phyloP scores from a whole-genome alignment of 768 basidiomycete genomes.

The Psilocybe cubensis region DNA sequence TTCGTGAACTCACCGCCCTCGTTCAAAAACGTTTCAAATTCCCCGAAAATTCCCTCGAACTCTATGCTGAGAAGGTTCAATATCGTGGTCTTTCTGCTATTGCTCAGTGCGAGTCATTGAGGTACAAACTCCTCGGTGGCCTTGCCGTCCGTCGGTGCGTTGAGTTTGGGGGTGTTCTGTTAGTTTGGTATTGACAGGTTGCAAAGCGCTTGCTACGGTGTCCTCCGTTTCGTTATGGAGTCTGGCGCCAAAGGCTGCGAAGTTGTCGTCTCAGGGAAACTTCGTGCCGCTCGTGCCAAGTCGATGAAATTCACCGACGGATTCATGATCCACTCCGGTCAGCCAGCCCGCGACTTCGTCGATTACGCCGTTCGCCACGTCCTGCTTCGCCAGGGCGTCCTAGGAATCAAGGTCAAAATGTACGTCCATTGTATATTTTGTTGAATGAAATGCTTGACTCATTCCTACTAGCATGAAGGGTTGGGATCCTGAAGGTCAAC shows the following conservation, averaged over 20 bases:
- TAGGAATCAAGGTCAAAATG: conserved; percentile 99
- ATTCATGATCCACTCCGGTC: conserved; percentile 99
- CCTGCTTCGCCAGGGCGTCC: conserved; percentile 96
- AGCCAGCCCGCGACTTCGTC: conserved; percentile 95
- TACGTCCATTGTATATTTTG: conserved; percentile 32
- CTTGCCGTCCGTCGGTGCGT: conserved; percentile 96
- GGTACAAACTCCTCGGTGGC: conserved; percentile 99
- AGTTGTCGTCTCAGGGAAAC: conserved; percentile 99
- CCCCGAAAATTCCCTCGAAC: conserved; percentile 97
- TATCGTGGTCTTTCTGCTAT: conserved; percentile 97
- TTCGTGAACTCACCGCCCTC: conserved; percentile 96
- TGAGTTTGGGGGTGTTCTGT: background rate
- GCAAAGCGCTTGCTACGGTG: conserved; percentile 83
- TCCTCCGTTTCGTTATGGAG: conserved; percentile 99
- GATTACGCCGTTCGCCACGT: conserved; percentile 98
- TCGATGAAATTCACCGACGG: conserved; percentile 99
- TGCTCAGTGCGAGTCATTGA: conserved; percentile 97
- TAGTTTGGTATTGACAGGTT: background rate
- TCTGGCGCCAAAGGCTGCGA: conserved; percentile 99
- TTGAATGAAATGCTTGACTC: conserved; percentile 13
- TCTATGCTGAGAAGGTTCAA: conserved; percentile 99
- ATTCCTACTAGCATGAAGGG: conserved; percentile 83
- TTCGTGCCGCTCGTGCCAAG: conserved; percentile 99
- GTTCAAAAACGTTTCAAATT: conserved; percentile 99
- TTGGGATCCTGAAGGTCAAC: conserved; percentile 88